A percentile compares a stretch with the other conserved stretches of the same genome.
These are phyloP conservation scores for Luzula sylvatica DNA, from an alignment of 176 grass and related monocot genomes.

Conservation along the genomic window DNA sequence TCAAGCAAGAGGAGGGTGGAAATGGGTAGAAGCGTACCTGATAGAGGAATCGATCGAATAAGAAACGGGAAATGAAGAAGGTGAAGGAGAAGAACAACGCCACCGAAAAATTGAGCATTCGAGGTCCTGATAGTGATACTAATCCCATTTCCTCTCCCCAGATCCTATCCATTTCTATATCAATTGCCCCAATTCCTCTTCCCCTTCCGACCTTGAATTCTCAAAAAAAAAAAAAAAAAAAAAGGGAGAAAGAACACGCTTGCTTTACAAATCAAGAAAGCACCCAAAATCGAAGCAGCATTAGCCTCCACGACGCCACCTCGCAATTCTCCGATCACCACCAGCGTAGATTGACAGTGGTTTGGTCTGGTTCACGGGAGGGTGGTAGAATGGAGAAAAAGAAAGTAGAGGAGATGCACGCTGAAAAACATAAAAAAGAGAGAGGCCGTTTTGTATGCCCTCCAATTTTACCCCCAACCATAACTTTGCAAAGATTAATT, in stretches of 20 bases:
- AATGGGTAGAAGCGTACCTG: conserved; percentile 26
- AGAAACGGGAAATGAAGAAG: conserved; percentile 64
- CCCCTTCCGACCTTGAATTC: too few relatives aligned
- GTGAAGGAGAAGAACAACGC: conserved; percentile 43
- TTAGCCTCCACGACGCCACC: too few relatives aligned
- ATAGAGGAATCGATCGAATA: conserved; percentile 75
- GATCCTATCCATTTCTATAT: background rate
- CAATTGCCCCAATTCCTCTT: background rate
- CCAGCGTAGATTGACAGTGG: too few relatives aligned
- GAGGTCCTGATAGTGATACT: conserved; percentile 14
- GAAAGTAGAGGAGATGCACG: too few relatives aligned
- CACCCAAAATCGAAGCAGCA: too few relatives aligned
- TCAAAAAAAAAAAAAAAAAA: background rate
- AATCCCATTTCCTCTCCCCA: background rate
- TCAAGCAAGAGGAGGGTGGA: background rate
- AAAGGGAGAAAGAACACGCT: background rate
- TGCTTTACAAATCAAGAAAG: background rate
- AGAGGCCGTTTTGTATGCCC: too few relatives aligned
- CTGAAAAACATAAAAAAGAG: too few relatives aligned
- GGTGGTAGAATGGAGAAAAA: too few relatives aligned
- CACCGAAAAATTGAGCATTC: conserved; percentile 18
- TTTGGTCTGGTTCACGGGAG: too few relatives aligned
- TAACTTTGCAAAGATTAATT: too few relatives aligned
- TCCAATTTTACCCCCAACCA: too few relatives aligned
- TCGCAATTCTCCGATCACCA: too few relatives aligned